Evolutionary conservation across 164 flowering plant genomes (phyloP), one percentile per base, ranked within the genome.

Genomic region (Tinospora cordifolia): DNA sequence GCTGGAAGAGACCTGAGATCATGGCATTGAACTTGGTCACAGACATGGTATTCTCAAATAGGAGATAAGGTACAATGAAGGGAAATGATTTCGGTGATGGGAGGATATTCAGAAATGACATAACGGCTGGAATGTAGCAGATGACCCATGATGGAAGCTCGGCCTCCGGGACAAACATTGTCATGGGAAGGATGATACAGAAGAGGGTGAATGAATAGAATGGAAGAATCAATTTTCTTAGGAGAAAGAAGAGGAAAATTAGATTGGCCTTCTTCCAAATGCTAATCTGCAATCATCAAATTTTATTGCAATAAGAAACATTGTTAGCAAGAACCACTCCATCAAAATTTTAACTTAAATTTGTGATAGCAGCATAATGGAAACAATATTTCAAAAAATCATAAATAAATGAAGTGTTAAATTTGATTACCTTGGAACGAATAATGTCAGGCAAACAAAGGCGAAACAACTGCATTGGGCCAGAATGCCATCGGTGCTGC

Each of bases 401-500:
- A n/a, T n/a, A n/a, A 17, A 68, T 1, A 34, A 25, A 8, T 24
- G 27, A 10, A 68, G 62, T 5, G 0, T 8, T 10, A 25, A 68
- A 26, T 14, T 10, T 19, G 54, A 60, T 22, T 80, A 93, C 98
- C 97, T 94, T 94, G n/a, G 98, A 71, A 64, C 76, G 75, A 51
- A 89, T 84, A 22, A 91, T 78, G 67, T 62, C 90, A 13, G 93
- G 99, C 80, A 94, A 82, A 73, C 98, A 92, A 6, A 94, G 90
- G 21, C 98, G 92, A 77, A 94, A 94, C 80, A 94, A 71, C 79
- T 94, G 99, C 98, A 94, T 94, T 1, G 98, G 99, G 22, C 99
- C 99, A 8, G 99, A 94, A 79, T 94, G 99, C 99, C 99, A 94
- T 66, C 99, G 79, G 73, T 94, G 99, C 70, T 94, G 99, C 77